Evolutionary conservation across 192 early-diverging fungal genomes (phyloP).

Genomic region (Thamnidium elegans): DNA sequence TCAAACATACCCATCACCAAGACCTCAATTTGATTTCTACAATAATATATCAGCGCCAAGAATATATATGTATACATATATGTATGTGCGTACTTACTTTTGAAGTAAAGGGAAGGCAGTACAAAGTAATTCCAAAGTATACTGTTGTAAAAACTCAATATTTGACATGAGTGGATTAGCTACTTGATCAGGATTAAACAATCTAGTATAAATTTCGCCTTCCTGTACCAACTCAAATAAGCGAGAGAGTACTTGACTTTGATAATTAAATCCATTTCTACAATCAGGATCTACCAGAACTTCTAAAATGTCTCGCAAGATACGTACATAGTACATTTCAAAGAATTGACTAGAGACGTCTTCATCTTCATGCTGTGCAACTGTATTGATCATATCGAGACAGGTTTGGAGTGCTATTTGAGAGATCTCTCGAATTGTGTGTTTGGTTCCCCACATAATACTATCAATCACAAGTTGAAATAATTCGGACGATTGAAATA

Average conservation of each 20-base stretch:
- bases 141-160: slow-evolving; percentile 22
- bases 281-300: slow-evolving; percentile 24
- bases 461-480: slow-evolving; percentile 20
- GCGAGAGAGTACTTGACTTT: slow-evolving; percentile 28
- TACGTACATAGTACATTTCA: slow-evolving; percentile 19
- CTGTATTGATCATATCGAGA: slow-evolving; percentile 10
- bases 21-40: slow-evolving; percentile 29
- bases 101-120: slow-evolving; percentile 26
- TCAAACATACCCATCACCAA: slow-evolving; percentile 31
- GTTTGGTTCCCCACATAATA: slow-evolving; percentile 26
- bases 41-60: not conserved
- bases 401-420: slow-evolving; percentile 23
- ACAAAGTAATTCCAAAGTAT: slow-evolving; percentile 20
- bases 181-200: slow-evolving; percentile 29
- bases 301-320: slow-evolving; percentile 13
- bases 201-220: slow-evolving; percentile 31
- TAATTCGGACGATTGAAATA: not conserved
- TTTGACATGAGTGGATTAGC: slow-evolving; percentile 35
- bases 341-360: slow-evolving; percentile 24
- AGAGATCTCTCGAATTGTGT: slow-evolving; percentile 23
- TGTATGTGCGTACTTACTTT: slow-evolving; percentile 3
- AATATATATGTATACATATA: no score
- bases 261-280: slow-evolving; percentile 25
- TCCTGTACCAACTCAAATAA: slow-evolving; percentile 31
- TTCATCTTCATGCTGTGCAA: slow-evolving; percentile 21